Evolutionary conservation across 108 stramenopile genomes (phyloP).

Genomic region (Nitzschia sp.): DNA sequence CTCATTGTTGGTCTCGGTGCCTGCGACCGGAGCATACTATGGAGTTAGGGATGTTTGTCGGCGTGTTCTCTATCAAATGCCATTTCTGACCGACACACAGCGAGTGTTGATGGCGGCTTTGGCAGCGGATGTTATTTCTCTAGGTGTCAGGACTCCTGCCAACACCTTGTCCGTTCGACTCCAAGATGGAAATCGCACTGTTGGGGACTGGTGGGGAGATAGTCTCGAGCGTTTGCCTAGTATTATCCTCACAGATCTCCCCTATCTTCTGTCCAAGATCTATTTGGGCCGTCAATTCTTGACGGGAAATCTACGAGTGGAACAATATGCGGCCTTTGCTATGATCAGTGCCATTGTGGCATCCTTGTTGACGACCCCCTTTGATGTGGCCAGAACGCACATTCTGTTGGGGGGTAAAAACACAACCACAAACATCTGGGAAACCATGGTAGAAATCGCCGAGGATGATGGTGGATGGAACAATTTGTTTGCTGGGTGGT

Average conservation of each 20-base stretch:
- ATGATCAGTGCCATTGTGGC: slow-evolving; percentile 64
- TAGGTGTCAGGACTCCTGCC: slow-evolving; percentile 72
- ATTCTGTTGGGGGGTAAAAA: slow-evolving; percentile 55
- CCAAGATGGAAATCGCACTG: slow-evolving; percentile 45
- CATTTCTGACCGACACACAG: slow-evolving; percentile 35
- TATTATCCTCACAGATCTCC: slow-evolving; percentile 55
- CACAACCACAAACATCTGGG: slow-evolving; percentile 28
- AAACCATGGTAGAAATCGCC: slow-evolving; percentile 52
- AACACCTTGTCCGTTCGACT: slow-evolving; percentile 67
- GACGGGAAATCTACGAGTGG: slow-evolving; percentile 57
- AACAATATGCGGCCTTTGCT: slow-evolving; percentile 59
- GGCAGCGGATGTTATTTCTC: slow-evolving; percentile 66
- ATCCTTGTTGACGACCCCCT: slow-evolving; percentile 80
- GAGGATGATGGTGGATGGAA: slow-evolving; percentile 69
- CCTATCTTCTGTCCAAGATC: slow-evolving; percentile 67
- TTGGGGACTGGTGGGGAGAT: slow-evolving; percentile 72
- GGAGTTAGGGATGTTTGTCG: slow-evolving; percentile 74
- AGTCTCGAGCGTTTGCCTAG: slow-evolving; percentile 60
- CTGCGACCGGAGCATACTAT: slow-evolving; percentile 79
- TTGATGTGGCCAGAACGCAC: slow-evolving; percentile 80
- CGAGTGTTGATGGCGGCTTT: slow-evolving; percentile 51
- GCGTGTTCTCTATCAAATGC: slow-evolving; percentile 41
- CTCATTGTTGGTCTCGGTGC: slow-evolving; percentile 67
- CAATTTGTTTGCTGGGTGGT: slow-evolving; percentile 82
- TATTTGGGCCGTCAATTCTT: slow-evolving; percentile 61